phyloP scores from a whole-genome alignment of 495 filamentous ascomycete species.

The Podospora sp. region DNA sequence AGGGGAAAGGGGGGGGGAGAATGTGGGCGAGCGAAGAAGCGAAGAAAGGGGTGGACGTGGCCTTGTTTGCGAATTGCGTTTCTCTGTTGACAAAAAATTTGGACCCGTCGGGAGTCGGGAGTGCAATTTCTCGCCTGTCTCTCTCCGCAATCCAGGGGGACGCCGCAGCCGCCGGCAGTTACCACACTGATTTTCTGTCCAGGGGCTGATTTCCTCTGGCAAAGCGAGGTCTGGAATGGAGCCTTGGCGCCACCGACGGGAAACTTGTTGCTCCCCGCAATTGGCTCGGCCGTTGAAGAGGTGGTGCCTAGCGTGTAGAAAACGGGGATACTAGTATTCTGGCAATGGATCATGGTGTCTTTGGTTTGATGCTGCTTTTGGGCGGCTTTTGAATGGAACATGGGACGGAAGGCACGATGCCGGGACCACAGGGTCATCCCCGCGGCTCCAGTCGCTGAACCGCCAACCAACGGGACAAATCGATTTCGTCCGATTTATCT shows the following conservation, averaged over 20 bases:
- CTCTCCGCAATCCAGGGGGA: constrained; percentile 11
- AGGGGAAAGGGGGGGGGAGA: neutral
- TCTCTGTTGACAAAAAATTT: constrained; percentile 20
- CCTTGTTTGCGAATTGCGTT: neutral
- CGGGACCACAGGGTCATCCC: neutral
- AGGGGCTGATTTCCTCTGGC: neutral
- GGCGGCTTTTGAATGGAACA: neutral
- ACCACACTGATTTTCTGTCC: neutral
- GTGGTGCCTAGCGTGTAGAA: neutral
- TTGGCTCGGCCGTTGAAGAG: neutral
- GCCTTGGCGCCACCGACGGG: constrained; percentile 4
- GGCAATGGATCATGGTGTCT: neutral
- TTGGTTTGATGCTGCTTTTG: neutral
- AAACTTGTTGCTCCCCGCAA: constrained; percentile 7
- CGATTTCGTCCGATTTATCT: neutral
- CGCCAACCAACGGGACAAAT: neutral
- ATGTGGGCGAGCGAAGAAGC: neutral
- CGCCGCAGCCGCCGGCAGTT: neutral
- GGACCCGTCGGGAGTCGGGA: neutral
- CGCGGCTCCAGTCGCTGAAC: neutral
- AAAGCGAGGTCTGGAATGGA: neutral
- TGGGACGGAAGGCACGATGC: neutral
- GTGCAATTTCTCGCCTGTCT: constrained; percentile 18
- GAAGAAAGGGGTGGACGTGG: neutral
- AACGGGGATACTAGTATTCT: neutral